These are phyloP conservation scores for Phialocephala sp. DNA, from an alignment of 2,329 filamentous ascomycete species.

Conservation along the genomic window DNA sequence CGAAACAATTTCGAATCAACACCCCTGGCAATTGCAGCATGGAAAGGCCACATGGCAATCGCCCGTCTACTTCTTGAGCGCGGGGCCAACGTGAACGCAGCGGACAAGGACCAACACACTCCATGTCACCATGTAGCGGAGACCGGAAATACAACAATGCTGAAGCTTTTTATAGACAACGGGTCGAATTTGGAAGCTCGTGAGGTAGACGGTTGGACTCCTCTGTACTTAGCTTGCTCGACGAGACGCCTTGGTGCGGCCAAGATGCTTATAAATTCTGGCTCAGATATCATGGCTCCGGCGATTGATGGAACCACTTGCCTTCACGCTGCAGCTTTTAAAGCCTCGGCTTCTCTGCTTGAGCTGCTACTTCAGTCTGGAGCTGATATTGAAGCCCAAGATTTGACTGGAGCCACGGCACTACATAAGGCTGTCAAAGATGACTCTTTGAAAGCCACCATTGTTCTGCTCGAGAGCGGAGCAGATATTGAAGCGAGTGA, in stretches of 20 bases:
- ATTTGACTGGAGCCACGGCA: neutral
- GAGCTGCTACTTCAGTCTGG: slow-evolving; percentile 2
- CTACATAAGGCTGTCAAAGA: slow-evolving; percentile 1
- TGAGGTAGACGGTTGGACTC: neutral
- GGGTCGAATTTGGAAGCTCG: neutral
- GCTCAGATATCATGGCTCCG: neutral
- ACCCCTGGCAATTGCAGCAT: neutral
- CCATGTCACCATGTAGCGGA: neutral
- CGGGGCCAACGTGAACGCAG: neutral
- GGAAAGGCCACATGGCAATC: neutral
- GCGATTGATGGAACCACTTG: neutral
- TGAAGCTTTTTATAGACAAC: neutral
- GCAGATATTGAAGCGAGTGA: neutral
- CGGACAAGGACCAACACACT: neutral
- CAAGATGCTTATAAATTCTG: neutral
- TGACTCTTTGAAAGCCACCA: neutral
- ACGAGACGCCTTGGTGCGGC: neutral
- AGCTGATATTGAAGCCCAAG: neutral
- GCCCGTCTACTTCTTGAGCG: neutral
- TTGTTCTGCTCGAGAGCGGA: neutral
- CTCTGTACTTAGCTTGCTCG: neutral
- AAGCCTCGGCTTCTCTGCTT: neutral
- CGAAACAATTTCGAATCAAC: neutral
- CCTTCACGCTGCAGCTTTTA: neutral
- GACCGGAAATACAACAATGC: neutral